Evolutionary conservation across 257 asterid genomes (phyloP).

Genomic region (Gentiana macrophylla): DNA sequence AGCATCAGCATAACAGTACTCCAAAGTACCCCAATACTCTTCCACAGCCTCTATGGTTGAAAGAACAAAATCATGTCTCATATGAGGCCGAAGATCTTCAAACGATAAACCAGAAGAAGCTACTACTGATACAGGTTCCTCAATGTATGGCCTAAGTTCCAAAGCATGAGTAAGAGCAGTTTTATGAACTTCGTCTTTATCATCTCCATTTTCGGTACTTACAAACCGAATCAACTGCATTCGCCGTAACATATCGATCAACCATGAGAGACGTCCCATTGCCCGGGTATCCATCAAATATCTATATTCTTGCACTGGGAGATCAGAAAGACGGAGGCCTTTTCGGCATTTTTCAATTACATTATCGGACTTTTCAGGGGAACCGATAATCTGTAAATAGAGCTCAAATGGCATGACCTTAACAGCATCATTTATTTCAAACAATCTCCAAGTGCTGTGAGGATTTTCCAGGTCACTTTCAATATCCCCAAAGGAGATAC

Average conservation of each 20-base stretch:
- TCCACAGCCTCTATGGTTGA: slow-evolving; percentile 64
- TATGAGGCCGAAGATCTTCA: slow-evolving; percentile 87
- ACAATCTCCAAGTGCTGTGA: slow-evolving; percentile 59
- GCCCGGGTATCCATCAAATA: slow-evolving; percentile 66
- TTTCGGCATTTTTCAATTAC: slow-evolving; percentile 54
- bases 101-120: slow-evolving; percentile 33
- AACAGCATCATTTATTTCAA: slow-evolving; percentile 55
- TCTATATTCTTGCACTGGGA: slow-evolving; percentile 52
- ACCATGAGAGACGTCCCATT: slow-evolving; percentile 60
- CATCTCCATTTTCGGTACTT: slow-evolving; percentile 46
- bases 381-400: slow-evolving; percentile 82
- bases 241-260: slow-evolving; percentile 63
- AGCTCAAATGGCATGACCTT: slow-evolving; percentile 78
- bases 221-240: slow-evolving; percentile 85
- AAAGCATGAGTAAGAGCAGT: slow-evolving; percentile 63
- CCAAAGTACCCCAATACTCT: slow-evolving; percentile 91
- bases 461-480: slow-evolving; percentile 53
- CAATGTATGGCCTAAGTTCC: slow-evolving; percentile 90
- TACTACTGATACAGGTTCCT: slow-evolving; percentile 68
- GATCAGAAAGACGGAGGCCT: slow-evolving; percentile 65
- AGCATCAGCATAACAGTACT: slow-evolving; percentile 77
- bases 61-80: slow-evolving; percentile 91
- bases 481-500: slow-evolving; percentile 31
- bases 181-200: slow-evolving; percentile 35
- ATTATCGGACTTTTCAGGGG: slow-evolving; percentile 55